phyloP scores from a whole-genome alignment of 257 asterid species.

The Leptodermis oblonga region DNA sequence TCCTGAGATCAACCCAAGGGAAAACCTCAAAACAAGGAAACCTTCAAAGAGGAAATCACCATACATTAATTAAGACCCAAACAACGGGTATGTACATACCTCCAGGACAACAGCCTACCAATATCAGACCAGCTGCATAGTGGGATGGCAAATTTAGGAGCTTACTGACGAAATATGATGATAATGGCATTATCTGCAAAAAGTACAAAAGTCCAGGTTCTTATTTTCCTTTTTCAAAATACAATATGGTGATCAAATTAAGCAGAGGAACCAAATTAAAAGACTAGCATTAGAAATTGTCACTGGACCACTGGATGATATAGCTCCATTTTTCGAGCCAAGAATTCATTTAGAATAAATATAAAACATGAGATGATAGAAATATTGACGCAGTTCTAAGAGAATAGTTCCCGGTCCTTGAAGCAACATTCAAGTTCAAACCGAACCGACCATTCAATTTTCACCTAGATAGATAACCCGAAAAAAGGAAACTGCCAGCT shows the following conservation, averaged over 20 bases:
- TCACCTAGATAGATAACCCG: background rate
- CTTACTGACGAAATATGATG: conserved; percentile 78
- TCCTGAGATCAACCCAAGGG: conserved; percentile 44
- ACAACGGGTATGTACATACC: conserved; percentile 35
- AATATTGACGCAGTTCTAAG: background rate
- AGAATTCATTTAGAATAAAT: background rate
- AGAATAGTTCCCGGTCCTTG: background rate
- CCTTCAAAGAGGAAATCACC: background rate
- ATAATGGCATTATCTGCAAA: conserved; percentile 85
- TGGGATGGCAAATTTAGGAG: conserved; percentile 80
- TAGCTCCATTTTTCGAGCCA: background rate
- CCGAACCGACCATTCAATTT: background rate
- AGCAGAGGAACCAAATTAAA: background rate
- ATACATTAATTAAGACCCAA: background rate
- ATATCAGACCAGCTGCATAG: conserved; percentile 88
- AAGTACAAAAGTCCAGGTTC: background rate
- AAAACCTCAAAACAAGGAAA: conserved; percentile 10
- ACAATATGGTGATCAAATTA: background rate
- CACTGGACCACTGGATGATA: background rate
- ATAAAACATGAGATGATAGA: background rate
- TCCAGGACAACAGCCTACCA: conserved; percentile 96
- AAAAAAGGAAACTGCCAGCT: background rate
- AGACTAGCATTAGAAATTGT: background rate
- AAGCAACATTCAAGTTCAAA: background rate
- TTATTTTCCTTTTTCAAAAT: background rate